phyloP scores from a whole-genome alignment of 208 protist species.

The Trypanosomatidae sp. region DNA sequence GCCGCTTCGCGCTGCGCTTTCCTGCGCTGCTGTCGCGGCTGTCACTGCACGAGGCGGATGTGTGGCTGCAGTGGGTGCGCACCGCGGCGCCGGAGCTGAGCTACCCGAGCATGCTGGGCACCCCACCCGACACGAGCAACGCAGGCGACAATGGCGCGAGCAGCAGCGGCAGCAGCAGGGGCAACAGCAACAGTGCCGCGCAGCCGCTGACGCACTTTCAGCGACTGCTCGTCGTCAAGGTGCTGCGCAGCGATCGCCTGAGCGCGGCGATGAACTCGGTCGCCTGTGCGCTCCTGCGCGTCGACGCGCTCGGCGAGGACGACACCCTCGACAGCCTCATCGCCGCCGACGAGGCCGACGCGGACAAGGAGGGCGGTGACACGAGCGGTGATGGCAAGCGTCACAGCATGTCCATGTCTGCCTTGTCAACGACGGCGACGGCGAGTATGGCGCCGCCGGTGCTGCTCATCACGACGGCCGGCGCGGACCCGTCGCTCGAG shows the following conservation, averaged over 20 bases:
- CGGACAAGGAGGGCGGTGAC: constrained; percentile 1
- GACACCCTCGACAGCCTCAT: constrained; percentile 23
- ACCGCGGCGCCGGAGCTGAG: constrained; percentile 72
- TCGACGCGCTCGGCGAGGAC: constrained; percentile 63
- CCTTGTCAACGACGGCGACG: too few species aligned
- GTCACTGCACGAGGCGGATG: constrained; percentile 69
- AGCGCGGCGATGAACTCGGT: constrained; percentile 85
- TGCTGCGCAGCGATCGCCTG: constrained; percentile 93
- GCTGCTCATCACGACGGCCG: constrained; percentile 91
- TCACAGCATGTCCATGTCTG: too few species aligned
- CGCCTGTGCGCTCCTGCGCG: constrained; percentile 61
- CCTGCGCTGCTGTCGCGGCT: constrained; percentile 57
- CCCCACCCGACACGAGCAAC: too few species aligned
- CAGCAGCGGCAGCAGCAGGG: too few species aligned
- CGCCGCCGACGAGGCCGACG: constrained; percentile 32
- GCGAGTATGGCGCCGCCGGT: too few species aligned
- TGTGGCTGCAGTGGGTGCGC: constrained; percentile 89
- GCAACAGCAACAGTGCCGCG: too few species aligned
- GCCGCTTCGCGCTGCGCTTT: constrained; percentile 65
- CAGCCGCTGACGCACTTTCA: constrained; percentile 91
- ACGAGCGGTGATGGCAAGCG: too few species aligned
- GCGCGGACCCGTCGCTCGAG: constrained; percentile 93
- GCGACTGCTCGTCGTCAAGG: constrained; percentile 91
- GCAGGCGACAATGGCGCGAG: too few species aligned
- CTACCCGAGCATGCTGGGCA: constrained; percentile 78